phyloP scores from a whole-genome alignment of 2,329 filamentous ascomycete genomes.

The Aspergillus puulaauensis region DNA sequence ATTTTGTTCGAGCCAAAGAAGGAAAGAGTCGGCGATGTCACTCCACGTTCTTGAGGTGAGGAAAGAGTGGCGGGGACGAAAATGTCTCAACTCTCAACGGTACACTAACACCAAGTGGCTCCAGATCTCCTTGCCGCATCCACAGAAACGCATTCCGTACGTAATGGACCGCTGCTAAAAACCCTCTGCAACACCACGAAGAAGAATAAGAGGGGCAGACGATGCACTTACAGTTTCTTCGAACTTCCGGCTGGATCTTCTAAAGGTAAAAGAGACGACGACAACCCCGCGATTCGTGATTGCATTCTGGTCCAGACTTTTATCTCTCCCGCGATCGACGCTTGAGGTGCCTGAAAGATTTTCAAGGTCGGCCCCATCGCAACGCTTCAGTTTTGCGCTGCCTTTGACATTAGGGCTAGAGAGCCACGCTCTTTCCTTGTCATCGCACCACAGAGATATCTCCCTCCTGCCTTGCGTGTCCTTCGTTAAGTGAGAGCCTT shows the following conservation, averaged over 20 bases:
- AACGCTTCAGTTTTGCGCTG: not conserved
- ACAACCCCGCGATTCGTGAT: not conserved
- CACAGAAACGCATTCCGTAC: slow-evolving; percentile 12
- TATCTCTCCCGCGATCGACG: slow-evolving; percentile 5
- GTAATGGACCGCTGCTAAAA: slow-evolving; percentile 9
- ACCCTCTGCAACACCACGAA: not conserved
- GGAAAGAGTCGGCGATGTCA: not conserved
- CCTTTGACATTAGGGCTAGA: not conserved
- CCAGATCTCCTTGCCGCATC: slow-evolving; percentile 12
- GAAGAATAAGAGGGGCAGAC: not conserved
- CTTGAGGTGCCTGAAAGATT: slow-evolving; percentile 6
- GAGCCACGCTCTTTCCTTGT: not conserved
- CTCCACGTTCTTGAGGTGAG: not conserved
- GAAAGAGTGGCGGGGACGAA: slow-evolving; percentile 11
- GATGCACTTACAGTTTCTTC: not conserved
- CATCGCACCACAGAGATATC: not conserved
- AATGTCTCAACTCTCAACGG: slow-evolving; percentile 13
- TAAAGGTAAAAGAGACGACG: not conserved
- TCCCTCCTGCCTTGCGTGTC: not conserved
- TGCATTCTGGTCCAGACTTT: slow-evolving; percentile 5
- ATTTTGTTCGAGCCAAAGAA: not conserved
- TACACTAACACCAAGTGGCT: slow-evolving; percentile 1
- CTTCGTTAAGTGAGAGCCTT: not conserved
- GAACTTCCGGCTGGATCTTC: not conserved
- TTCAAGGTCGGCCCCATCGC: slow-evolving; percentile 3